Evolutionary conservation across 2,329 filamentous ascomycete genomes (phyloP).

Genomic region (Hymenoscyphus linearis): DNA sequence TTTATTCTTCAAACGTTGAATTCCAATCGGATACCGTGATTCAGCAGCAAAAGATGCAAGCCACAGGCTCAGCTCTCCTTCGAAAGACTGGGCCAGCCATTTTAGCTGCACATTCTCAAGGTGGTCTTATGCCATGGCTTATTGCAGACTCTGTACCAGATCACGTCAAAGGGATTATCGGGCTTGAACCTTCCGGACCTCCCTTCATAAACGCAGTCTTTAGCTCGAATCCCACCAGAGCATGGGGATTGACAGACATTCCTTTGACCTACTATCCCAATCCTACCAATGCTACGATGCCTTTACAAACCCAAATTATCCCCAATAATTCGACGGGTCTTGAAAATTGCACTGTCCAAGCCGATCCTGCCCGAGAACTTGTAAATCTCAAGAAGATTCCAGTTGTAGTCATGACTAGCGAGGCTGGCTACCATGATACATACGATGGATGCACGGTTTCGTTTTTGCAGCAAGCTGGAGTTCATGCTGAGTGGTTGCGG

Average conservation of each 20-base stretch:
- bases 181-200: conserved; percentile 43
- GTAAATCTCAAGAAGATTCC: conserved; percentile 34
- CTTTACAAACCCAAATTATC: conserved; percentile 33
- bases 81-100: conserved; percentile 21
- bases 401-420: conserved; percentile 37
- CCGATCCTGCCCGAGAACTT: conserved; percentile 32
- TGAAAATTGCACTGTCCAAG: conserved; percentile 33
- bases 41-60: conserved; percentile 36
- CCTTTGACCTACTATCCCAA: conserved; percentile 43
- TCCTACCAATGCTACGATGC: conserved; percentile 33
- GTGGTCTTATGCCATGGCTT: conserved; percentile 38
- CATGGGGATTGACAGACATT: conserved; percentile 45
- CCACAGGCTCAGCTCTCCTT: conserved; percentile 35
- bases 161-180: conserved; percentile 38
- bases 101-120: conserved; percentile 39
- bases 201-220: conserved; percentile 41
- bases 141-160: conserved; percentile 38
- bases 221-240: conserved; percentile 28
- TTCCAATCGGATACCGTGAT: conserved; percentile 32
- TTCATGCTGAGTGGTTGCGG: conserved; percentile 32
- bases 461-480: conserved; percentile 41
- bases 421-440: conserved; percentile 41
- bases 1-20: conserved; percentile 37
- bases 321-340: conserved; percentile 21
- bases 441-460: conserved; percentile 41